Conservation (phyloP, 306 rosid species). For the Dryas alaskensis region DNA sequence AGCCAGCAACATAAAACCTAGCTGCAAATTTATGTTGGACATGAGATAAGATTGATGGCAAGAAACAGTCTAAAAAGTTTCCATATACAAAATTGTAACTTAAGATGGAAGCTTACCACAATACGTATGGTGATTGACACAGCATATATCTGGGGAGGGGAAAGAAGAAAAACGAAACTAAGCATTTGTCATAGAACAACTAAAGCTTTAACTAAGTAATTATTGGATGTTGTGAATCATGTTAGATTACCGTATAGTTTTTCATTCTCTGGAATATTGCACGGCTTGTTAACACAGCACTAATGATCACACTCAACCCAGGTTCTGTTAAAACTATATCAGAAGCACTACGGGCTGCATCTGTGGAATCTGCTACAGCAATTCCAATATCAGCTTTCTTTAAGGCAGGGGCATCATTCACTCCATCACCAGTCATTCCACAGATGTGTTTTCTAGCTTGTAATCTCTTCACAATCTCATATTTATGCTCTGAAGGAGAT, state of each 20-base stretch:
- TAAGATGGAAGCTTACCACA: conserved; percentile 44
- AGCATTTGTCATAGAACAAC: conserved; percentile 10
- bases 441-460: conserved; percentile 71
- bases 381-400: conserved; percentile 83
- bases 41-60: conserved; percentile 21
- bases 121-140: conserved; percentile 79
- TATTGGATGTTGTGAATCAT: conserved; percentile 2
- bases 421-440: conserved; percentile 89
- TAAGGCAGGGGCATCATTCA: conserved; percentile 74
- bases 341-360: conserved; percentile 72
- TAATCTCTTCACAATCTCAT: conserved; percentile 69
- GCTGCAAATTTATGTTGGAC: conserved; percentile 36
- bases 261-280: conserved; percentile 79
- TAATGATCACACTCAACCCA: conserved; percentile 75
- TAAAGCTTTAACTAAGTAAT: background rate
- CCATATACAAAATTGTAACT: background rate
- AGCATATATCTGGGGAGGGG: conserved; percentile 61
- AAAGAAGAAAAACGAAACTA: background rate
- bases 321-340: conserved; percentile 80
- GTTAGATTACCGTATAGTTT: conserved; percentile 59
- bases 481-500: conserved; percentile 56
- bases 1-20: conserved; percentile 61
- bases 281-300: conserved; percentile 76
- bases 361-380: conserved; percentile 75
- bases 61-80: conserved; percentile 17